Evolutionary conservation across 192 early-diverging fungal genomes (phyloP).

Genomic region (Coemansia sp.): DNA sequence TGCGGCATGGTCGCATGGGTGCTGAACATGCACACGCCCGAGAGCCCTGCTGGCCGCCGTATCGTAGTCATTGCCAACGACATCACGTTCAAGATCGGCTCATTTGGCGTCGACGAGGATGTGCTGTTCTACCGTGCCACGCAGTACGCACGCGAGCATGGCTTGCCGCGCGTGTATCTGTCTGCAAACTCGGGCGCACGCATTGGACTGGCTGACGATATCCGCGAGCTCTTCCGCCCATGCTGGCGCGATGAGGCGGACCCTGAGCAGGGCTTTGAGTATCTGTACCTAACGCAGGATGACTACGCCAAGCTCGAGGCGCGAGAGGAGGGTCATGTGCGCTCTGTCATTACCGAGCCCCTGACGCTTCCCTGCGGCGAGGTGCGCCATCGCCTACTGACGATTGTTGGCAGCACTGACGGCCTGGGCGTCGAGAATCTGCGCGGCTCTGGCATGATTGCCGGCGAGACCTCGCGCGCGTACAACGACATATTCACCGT

Average conservation of each 20-base stretch:
- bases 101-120: constrained; percentile 95
- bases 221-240: constrained; percentile 79
- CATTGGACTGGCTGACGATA: constrained; percentile 95
- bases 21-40: constrained; percentile 85
- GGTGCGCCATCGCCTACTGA: constrained; percentile 75
- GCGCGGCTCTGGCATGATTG: constrained; percentile 95
- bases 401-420: constrained; percentile 82
- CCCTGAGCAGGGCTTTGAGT: constrained; percentile 87
- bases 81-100: constrained; percentile 95
- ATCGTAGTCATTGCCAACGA: constrained; percentile 98
- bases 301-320: constrained; percentile 67
- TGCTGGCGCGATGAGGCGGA: constrained; percentile 82
- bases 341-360: constrained; percentile 69
- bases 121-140: constrained; percentile 90
- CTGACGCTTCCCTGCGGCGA: constrained; percentile 67
- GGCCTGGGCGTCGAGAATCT: constrained; percentile 97
- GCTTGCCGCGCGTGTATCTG: constrained; percentile 90
- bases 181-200: constrained; percentile 99
- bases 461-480: constrained; percentile 91
- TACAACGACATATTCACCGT: constrained; percentile 98
- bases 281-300: constrained; percentile 81
- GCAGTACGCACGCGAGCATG: constrained; percentile 78
- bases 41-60: constrained; percentile 84
- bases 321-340: constrained; percentile 56
- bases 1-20: constrained; percentile 98